Percentiles rank a stretch among this genome's conserved stretches.
Evolutionary conservation across 2,329 filamentous ascomycete species (phyloP).

Genomic region (Aspergillus awamori): DNA sequence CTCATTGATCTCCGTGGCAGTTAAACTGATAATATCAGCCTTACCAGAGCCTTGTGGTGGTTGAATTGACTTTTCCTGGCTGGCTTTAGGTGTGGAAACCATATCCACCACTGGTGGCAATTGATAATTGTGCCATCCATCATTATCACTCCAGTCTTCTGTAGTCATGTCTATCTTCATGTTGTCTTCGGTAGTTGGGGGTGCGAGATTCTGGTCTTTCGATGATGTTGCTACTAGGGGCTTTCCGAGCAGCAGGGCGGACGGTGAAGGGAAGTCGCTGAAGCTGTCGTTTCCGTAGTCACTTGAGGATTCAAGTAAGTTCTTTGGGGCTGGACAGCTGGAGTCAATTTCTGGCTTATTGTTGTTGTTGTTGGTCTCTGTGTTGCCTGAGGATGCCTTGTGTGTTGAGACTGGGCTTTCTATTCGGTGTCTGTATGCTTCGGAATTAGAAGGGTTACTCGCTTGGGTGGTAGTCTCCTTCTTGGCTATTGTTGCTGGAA

Average conservation of each 20-base stretch:
- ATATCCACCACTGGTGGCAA: background rate
- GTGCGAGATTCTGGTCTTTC: background rate
- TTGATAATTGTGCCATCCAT: background rate
- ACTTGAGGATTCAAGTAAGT: conserved; percentile 30
- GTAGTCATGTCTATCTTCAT: background rate
- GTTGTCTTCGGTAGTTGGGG: background rate
- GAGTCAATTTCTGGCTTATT: background rate
- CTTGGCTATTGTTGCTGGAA: conserved; percentile 32
- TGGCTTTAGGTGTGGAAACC: background rate
- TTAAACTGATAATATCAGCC: no score
- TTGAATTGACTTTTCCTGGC: background rate
- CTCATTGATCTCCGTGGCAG: no score
- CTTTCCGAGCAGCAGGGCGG: conserved; percentile 29
- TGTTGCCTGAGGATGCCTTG: background rate
- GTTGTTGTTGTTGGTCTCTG: background rate
- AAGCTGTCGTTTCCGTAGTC: conserved; percentile 38
- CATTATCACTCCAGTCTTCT: conserved; percentile 7
- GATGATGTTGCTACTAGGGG: background rate
- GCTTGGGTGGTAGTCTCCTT: conserved; percentile 12
- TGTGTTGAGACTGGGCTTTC: background rate
- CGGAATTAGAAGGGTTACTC: background rate
- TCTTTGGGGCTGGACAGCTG: background rate
- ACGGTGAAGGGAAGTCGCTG: conserved; percentile 44
- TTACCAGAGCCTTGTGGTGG: no score
- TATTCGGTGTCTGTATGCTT: background rate